A percentile compares a stretch with the other conserved stretches of the same genome.
phyloP scores from a whole-genome alignment of 2,329 filamentous ascomycete species.

The Phialophora tarda region DNA sequence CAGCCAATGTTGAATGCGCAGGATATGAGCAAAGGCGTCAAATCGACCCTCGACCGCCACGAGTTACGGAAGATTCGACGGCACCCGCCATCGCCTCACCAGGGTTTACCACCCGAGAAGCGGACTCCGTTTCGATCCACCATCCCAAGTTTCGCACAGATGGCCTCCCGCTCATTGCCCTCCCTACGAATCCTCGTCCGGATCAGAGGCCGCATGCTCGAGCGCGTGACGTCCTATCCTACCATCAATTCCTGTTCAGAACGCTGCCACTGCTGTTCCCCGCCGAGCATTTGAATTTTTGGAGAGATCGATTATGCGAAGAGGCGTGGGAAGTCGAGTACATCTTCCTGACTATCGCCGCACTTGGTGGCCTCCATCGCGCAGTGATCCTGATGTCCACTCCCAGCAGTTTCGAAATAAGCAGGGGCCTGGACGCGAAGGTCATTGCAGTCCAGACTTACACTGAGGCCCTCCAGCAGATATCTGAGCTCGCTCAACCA shows the following conservation, averaged over 20 bases:
- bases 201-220: constrained; percentile 36
- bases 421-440: background rate
- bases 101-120: background rate
- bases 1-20: constrained; percentile 37
- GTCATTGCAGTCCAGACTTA: constrained; percentile 28
- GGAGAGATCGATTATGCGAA: constrained; percentile 38
- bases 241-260: constrained; percentile 38
- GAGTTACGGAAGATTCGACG: background rate
- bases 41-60: constrained; percentile 22
- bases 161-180: constrained; percentile 30
- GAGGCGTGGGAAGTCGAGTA: constrained; percentile 38
- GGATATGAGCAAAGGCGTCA: constrained; percentile 38
- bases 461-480: constrained; percentile 30
- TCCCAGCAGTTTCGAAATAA: background rate
- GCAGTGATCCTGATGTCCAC: constrained; percentile 21
- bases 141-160: background rate
- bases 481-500: constrained; percentile 22
- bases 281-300: constrained; percentile 29
- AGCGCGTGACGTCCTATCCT: constrained; percentile 37
- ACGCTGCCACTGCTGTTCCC: constrained; percentile 36
- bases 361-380: constrained; percentile 37
- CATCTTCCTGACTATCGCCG: constrained; percentile 36
- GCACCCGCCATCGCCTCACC: background rate
- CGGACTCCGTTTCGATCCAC: background rate
- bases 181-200: constrained; percentile 35